Evolutionary conservation across 2,329 filamentous ascomycete genomes (phyloP).

Genomic region (Xylaria polymorpha): DNA sequence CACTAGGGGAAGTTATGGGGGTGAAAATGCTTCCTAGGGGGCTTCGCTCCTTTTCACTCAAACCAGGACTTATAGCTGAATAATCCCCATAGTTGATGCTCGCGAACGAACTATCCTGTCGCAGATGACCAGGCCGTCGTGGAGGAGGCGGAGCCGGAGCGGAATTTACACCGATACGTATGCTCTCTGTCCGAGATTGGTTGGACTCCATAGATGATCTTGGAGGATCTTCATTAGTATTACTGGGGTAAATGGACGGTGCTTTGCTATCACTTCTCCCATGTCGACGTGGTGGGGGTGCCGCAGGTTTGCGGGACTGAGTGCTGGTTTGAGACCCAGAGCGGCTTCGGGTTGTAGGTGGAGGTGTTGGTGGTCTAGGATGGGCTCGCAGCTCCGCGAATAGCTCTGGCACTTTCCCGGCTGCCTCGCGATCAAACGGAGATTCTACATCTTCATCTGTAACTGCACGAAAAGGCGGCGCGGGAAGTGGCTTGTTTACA

Average conservation of each 20-base stretch:
- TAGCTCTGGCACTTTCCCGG: slow-evolving; percentile 62
- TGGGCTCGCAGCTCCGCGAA: slow-evolving; percentile 50
- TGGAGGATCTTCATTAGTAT: slow-evolving; percentile 54
- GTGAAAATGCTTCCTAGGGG: slow-evolving; percentile 33
- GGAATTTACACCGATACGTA: slow-evolving; percentile 54
- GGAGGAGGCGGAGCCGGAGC: slow-evolving; percentile 68
- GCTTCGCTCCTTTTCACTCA: slow-evolving; percentile 40
- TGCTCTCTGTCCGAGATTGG: slow-evolving; percentile 59
- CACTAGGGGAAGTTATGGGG: slow-evolving; percentile 22
- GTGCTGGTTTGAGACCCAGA: slow-evolving; percentile 49
- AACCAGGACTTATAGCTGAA: slow-evolving; percentile 35
- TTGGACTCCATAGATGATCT: slow-evolving; percentile 65
- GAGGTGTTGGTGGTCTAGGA: slow-evolving; percentile 56
- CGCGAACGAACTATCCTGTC: slow-evolving; percentile 46
- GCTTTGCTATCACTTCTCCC: slow-evolving; percentile 59
- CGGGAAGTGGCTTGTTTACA: slow-evolving; percentile 72
- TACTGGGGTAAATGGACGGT: slow-evolving; percentile 36
- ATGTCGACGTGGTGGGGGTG: slow-evolving; percentile 64
- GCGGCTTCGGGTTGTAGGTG: slow-evolving; percentile 51
- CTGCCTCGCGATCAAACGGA: slow-evolving; percentile 65
- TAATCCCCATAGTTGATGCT: slow-evolving; percentile 49
- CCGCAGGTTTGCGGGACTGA: slow-evolving; percentile 56
- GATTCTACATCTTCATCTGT: slow-evolving; percentile 62
- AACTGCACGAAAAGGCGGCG: slow-evolving; percentile 60
- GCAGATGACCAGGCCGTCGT: slow-evolving; percentile 58